These are phyloP conservation scores for Gossypium stocksii DNA, from an alignment of 345 rosid species.

Conservation along the genomic window DNA sequence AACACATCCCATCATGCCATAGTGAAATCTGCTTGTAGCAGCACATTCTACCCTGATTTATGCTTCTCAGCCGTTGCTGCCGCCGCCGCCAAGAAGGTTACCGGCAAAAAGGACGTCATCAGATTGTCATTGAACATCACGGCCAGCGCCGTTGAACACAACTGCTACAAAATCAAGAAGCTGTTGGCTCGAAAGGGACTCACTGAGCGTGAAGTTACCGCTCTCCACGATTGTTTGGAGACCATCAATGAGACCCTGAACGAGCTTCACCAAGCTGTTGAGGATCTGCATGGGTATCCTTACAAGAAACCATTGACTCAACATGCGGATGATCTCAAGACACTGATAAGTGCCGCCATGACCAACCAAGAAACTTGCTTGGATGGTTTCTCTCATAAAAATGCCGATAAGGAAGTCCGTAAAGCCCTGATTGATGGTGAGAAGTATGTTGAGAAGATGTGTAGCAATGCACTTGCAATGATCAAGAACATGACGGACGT, in stretches of 20 bases:
- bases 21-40: slow-evolving; percentile 56
- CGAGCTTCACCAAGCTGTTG: slow-evolving; percentile 51
- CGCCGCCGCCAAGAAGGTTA: slow-evolving; percentile 27
- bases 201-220: slow-evolving; percentile 52
- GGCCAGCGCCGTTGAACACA: slow-evolving; percentile 36
- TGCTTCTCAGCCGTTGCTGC: slow-evolving; percentile 70
- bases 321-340: slow-evolving; percentile 76
- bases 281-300: slow-evolving; percentile 60
- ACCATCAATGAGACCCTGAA: slow-evolving; percentile 79
- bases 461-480: slow-evolving; percentile 48
- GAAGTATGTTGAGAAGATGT: slow-evolving; percentile 38
- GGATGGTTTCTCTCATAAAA: slow-evolving; percentile 66
- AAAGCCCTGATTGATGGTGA: slow-evolving; percentile 34
- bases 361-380: slow-evolving; percentile 85
- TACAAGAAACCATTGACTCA: slow-evolving; percentile 46
- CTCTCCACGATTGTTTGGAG: slow-evolving; percentile 85
- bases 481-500: slow-evolving; percentile 44
- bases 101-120: slow-evolving; percentile 50
- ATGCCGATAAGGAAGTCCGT: slow-evolving; percentile 46
- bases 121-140: slow-evolving; percentile 50
- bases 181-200: slow-evolving; percentile 23
- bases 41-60: slow-evolving; percentile 58
- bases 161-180: slow-evolving; percentile 44
- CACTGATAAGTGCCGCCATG: slow-evolving; percentile 73
- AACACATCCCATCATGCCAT: slow-evolving; percentile 40